Percentiles rank a stretch among this genome's conserved stretches.
phyloP scores from a whole-genome alignment of 2,329 filamentous ascomycete genomes.

The Kalaharituber pfeilii region DNA sequence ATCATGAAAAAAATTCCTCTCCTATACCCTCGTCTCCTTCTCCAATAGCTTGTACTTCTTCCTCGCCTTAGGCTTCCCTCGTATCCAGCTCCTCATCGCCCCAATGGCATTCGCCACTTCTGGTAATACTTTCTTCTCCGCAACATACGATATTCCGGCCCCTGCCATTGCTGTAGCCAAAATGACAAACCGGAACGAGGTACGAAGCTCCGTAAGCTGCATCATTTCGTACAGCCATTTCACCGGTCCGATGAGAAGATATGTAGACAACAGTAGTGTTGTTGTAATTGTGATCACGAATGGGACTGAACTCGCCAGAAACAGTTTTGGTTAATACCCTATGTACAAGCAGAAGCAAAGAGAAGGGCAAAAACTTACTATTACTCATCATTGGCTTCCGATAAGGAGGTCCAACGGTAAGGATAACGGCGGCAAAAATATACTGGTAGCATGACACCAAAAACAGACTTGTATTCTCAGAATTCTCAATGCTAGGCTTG shows the following conservation, averaged over 20 bases:
- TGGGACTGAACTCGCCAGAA: no score
- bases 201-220: constrained; percentile 65
- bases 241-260: constrained; percentile 65
- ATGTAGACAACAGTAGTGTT: constrained; percentile 49
- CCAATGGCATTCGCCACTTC: constrained; percentile 51
- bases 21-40: constrained; percentile 42
- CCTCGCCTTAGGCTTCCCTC: constrained; percentile 51
- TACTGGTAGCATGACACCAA: constrained; percentile 88
- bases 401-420: constrained; percentile 85
- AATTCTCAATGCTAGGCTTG: constrained; percentile 74
- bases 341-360: not conserved
- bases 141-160: constrained; percentile 49
- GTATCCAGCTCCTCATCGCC: constrained; percentile 38
- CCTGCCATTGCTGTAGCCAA: constrained; percentile 52
- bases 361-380: constrained; percentile 36
- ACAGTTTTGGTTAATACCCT: constrained; percentile 3
- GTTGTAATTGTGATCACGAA: constrained; percentile 62
- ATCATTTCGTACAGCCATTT: constrained; percentile 54
- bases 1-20: no score
- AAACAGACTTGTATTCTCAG: constrained; percentile 84
- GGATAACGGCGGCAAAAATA: constrained; percentile 70
- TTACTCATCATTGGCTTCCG: constrained; percentile 65
- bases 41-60: constrained; percentile 75
- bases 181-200: constrained; percentile 55
- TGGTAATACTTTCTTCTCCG: constrained; percentile 55